A percentile compares a stretch with the other conserved stretches of the same genome.
These are phyloP conservation scores for Colletotrichum spinosum DNA, from an alignment of 2,329 filamentous ascomycete genomes.

Conservation along the genomic window DNA sequence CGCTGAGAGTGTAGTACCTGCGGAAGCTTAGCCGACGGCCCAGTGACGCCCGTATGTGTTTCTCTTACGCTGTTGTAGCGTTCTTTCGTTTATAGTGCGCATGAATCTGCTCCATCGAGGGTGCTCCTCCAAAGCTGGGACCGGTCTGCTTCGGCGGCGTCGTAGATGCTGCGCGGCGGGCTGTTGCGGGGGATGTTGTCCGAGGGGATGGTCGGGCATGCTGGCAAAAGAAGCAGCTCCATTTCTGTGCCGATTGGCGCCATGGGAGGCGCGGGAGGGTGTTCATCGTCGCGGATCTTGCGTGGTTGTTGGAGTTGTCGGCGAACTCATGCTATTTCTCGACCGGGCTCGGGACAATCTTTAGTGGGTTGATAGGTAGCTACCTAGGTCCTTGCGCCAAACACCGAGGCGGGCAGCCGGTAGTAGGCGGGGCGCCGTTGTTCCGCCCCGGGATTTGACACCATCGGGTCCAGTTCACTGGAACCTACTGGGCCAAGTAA, in stretches of 20 bases:
- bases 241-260: slow-evolving; percentile 45
- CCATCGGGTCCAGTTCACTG: too few species aligned
- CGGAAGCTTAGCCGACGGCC: slow-evolving; percentile 32
- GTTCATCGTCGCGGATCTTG: slow-evolving; percentile 50
- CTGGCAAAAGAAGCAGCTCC: slow-evolving; percentile 54
- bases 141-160: slow-evolving; percentile 45
- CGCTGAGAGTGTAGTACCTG: slow-evolving; percentile 80
- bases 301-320: background rate
- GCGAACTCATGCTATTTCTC: slow-evolving; percentile 21
- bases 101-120: slow-evolving; percentile 71
- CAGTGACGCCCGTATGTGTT: background rate
- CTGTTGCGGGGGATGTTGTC: slow-evolving; percentile 22
- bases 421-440: slow-evolving; percentile 22
- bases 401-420: slow-evolving; percentile 11
- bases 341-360: slow-evolving; percentile 11
- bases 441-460: slow-evolving; percentile 16
- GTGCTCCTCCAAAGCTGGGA: slow-evolving; percentile 37
- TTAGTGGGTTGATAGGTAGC: slow-evolving; percentile 7
- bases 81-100: slow-evolving; percentile 76
- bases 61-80: slow-evolving; percentile 62
- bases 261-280: slow-evolving; percentile 50
- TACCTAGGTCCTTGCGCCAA: slow-evolving; percentile 1
- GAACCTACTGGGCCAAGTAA: too few species aligned
- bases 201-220: slow-evolving; percentile 45
- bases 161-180: slow-evolving; percentile 45